Conservation (phyloP, 2,329 filamentous ascomycete species). For the Epichloe sylvatica region DNA sequence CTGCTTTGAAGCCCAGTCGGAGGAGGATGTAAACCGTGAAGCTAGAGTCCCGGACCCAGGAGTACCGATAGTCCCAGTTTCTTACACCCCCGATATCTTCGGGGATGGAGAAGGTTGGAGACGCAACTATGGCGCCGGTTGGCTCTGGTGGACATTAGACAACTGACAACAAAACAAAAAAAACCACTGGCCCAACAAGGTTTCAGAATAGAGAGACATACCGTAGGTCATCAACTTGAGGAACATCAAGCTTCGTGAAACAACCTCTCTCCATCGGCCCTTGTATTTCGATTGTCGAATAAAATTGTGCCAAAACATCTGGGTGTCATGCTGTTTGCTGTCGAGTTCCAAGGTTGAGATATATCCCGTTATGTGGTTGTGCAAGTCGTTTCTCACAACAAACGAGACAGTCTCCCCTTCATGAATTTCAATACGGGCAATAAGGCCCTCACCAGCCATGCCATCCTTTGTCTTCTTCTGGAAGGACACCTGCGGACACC, state of each 20-base stretch:
- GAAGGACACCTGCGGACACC: conserved; percentile 41
- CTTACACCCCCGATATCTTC: conserved; percentile 56
- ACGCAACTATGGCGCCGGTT: conserved; percentile 62
- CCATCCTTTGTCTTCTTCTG: conserved; percentile 35
- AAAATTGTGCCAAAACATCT: conserved; percentile 61
- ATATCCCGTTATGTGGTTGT: conserved; percentile 40
- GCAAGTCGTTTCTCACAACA: conserved; percentile 48
- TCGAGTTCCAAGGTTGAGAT: conserved; percentile 47
- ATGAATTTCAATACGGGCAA: conserved; percentile 42
- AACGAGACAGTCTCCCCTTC: conserved; percentile 60
- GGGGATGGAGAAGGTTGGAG: conserved; percentile 64
- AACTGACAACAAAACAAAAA: background rate
- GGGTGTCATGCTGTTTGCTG: conserved; percentile 53
- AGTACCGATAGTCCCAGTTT: conserved; percentile 64
- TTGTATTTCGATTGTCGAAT: conserved; percentile 56
- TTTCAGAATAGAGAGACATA: conserved; percentile 7
- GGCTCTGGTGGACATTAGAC: conserved; percentile 35
- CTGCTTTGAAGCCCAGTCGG: conserved; percentile 58
- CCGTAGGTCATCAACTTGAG: conserved; percentile 60
- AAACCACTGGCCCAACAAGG: background rate
- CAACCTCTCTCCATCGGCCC: conserved; percentile 59
- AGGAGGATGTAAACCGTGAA: conserved; percentile 69
- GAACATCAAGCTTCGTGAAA: conserved; percentile 56
- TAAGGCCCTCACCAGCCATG: conserved; percentile 48
- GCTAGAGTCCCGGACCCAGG: conserved; percentile 63